Base-by-base conservation (phyloP, 1,139 yeast genomes). In the Candida anutae region DNA sequence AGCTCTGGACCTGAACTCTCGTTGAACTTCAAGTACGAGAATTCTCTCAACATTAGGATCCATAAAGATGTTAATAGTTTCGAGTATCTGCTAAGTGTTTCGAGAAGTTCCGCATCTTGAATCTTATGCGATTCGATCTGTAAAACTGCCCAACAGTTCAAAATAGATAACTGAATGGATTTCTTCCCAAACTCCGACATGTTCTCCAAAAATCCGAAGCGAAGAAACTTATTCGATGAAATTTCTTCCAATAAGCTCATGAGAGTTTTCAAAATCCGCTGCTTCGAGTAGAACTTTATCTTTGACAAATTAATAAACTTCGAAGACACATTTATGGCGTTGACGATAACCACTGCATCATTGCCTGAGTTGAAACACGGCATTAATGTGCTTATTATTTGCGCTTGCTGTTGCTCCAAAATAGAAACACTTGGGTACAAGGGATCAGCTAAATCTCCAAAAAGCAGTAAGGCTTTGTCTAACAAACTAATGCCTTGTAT, bases 351-450 rank as follows among this genome's bases (percentile, higher is more conserved):
- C 25, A 71, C 71, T 1, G 93, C 74, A 15, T 81, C 78, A 31
- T 87, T 78, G 16, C 78, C 87, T 3, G 70, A 62, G 23, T 71
- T 70, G 54, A 90, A 90, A n/a, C 94, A 85, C 0, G 97, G 95
- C 27, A 87, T 72, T 34, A 90, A 64, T 0, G 97, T 94, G 37
- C 95, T 79, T 9, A 85, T 80, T 12, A 90, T 82, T 43, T 87
- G 96, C 0, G 97, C 97, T 46, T 90, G 96, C 44, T 83, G 94
- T 51, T 87, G 96, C 42, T 84, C 95, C 32, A 90, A 60, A 9
- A 87, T 64, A 0, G 93, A 74, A 8, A 72, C 72, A 2, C 77
- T 77, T 0, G 83, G 78, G 42, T 78, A 80, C 25, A 80, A 69
- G 0, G 93, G 87, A 48, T 85, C 95, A 9, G 65, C 72, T 32